These are phyloP conservation scores for Cenococcum geophilum DNA, from an alignment of 495 filamentous ascomycete species.

Conservation along the genomic window DNA sequence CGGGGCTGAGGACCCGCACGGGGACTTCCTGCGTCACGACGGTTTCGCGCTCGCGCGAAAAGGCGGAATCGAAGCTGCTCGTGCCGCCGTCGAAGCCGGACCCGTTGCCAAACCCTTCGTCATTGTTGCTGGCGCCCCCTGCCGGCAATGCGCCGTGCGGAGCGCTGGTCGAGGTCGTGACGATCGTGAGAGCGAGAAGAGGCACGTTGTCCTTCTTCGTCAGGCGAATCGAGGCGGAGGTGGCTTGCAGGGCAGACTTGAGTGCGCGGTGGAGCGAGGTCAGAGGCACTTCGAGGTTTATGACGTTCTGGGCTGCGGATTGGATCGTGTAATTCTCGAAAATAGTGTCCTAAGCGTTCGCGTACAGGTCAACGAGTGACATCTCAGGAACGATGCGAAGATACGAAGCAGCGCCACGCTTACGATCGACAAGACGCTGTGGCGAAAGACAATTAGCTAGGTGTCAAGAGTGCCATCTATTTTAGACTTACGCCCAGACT, in stretches of 20 bases:
- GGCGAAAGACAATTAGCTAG: slow-evolving; percentile 4
- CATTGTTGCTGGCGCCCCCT: slow-evolving; percentile 11
- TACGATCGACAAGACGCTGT: slow-evolving; percentile 40
- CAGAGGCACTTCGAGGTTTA: slow-evolving; percentile 92
- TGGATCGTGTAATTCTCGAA: slow-evolving; percentile 86
- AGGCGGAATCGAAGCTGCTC: slow-evolving; percentile 37
- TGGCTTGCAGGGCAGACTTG: slow-evolving; percentile 70
- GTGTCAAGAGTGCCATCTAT: slow-evolving; percentile 2
- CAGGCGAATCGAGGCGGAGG: slow-evolving; percentile 73
- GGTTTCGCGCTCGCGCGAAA: slow-evolving; percentile 63
- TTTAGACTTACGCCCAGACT: slow-evolving; percentile 79
- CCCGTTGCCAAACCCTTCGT: slow-evolving; percentile 23
- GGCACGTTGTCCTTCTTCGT: slow-evolving; percentile 87
- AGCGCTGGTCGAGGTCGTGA: slow-evolving; percentile 31
- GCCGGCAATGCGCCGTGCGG: slow-evolving; percentile 23
- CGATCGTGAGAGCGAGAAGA: slow-evolving; percentile 78
- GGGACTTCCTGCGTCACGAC: slow-evolving; percentile 94
- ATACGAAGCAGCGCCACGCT: slow-evolving; percentile 15
- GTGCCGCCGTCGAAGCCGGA: neutral
- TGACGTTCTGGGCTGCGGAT: slow-evolving; percentile 75
- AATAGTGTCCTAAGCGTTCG: slow-evolving; percentile 59
- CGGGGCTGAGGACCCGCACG: slow-evolving; percentile 76
- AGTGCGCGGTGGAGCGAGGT: slow-evolving; percentile 74
- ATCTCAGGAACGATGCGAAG: neutral
- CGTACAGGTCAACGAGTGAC: slow-evolving; percentile 1